Evolutionary conservation across 2,329 filamentous ascomycete genomes (phyloP), one percentile per base, ranked within the genome.

Genomic region (Penicillium nordicum): DNA sequence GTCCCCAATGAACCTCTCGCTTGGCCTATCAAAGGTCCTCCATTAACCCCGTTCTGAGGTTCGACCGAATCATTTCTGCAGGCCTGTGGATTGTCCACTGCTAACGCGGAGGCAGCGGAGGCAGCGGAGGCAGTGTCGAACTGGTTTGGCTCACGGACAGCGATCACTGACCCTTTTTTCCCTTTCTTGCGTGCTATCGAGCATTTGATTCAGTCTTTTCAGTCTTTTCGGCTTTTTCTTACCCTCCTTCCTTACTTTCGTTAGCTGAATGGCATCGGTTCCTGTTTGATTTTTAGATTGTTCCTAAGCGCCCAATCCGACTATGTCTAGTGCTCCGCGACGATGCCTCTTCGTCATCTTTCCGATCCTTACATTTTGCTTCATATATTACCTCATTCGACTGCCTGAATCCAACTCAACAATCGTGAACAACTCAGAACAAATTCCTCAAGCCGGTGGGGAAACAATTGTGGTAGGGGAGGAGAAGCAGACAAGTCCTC

Each of bases 281-380:
- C 53, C 32, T 50, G 46, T 34, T 42, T 54, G 18, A 51, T 42
- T 11, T 34, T 23, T 47, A 25, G 27, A 45, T 47, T 37, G 5
- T 50, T 8, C 7, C 2, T 37, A 29, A 44, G 34, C 40, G 45
- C 47, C 44, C 37, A 41, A 65, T 36, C 16, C 49, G 38, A 45
- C 18, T 50, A 66, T 66, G 64, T 60, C 63, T 23, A 59, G 29
- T 57, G 62, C 63, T 50, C 53, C 61, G 21, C 59, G 63, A 58
- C 63, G 64, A 63, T 65, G 65, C 64, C 50, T 66, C 16, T 47
- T 66, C 60, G 48, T 66, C 56, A 52, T 55, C 57, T 61, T 65
- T 49, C 64, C 64, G 16, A 38, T 67, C 57, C 41, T 67, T 58
- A 59, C 59, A 41, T 42, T 66, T 29, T 25, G 55, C 14, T 29